Base-by-base conservation (phyloP, 2,329 filamentous ascomycete genomes). In the Trichoderma sp. region DNA sequence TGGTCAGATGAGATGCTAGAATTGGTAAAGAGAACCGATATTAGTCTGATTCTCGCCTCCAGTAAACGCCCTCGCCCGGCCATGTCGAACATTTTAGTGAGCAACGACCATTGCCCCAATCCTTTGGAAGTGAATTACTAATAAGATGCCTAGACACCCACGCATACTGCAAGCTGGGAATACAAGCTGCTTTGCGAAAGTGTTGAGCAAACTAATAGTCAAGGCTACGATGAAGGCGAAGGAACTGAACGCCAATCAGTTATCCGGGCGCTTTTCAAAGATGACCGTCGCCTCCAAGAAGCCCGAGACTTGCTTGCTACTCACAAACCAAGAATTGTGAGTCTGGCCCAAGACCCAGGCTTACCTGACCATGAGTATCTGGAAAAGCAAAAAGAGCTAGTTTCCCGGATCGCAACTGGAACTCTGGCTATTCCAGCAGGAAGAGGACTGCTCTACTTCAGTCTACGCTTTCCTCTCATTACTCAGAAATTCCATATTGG, bases 401-500 rank as follows among this genome's bases (percentile, higher is more conserved):
- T 96, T 69, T 92, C 96, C 70, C 90, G 91, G 75, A 87, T 97
- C 46, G 96, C 95, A 51, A 88, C 91, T 56, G 89, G 96, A 69
- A 98, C 95, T 16, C 85, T 98, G 69, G 94, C 96, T 1, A 91
- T 97, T 65, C 93, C 96, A 1, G 87, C 93, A 6, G 96, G 96
- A 1, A 90, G 94, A 71, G 94, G 91, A 2, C 89, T 99, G 79
- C 83, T 98, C 67, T 92, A 95, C 77, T 99, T 93, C 79, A 92
- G 93, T 73, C 89, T 95, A 66, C 91, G 94, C 43, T 91, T 92
- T 69, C 96, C 96, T 13, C 83, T 99, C 18, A 84, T 98, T 61
- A 99, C 96, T 0, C 96, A 99, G 77, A 96, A 94, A 75, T 93
- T 96, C 74, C 90, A 91, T 16, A 91, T 97, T 55, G 88, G 91